Evolutionary conservation across 1,284 basidiomycete species (phyloP), one percentile per base, ranked within the genome.

Genomic region (Cystobasidium slooffiae): DNA sequence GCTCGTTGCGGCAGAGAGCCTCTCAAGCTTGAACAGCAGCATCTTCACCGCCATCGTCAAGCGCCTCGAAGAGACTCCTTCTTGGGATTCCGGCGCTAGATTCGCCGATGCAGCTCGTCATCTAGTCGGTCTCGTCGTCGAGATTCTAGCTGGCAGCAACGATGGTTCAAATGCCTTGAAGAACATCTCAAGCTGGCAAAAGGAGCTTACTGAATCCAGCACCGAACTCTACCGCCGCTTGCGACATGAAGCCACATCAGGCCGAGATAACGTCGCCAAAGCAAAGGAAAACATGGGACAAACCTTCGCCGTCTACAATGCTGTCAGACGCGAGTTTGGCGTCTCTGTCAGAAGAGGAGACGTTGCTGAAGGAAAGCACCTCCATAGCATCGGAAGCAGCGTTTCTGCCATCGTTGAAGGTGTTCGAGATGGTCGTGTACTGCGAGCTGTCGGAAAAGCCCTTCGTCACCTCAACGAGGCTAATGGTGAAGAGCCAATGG

Each of bases 71-170:
- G 68, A 83, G 62, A 89, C 89, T 0, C 85, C 85, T 8, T 86
- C 90, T 3, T 85, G 85, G 18, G 87, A 88, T 37, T 76, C 78
- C 66, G 75, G 43, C 5, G 72, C 76, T 20, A 67, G 78, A 12
- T 79, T 78, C 73, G 74, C 76, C 55, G 79, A 80, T 68, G 76
- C 52, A 84, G 86, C 1, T 83, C 87, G 2, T 84, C 91, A 56
- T 82, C 90, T 75, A 89, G 91, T 79, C 85, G 84, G 78, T 85
- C 88, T 77, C 84, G 84, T 62, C 76, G 81, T 62, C 72, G 80
- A 61, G 69, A 79, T 55, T 77, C 80, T 66, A 72, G 75, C 51
- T 79, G 84, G 22, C 79, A 20, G 74, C 43, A 63, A 75, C 64
- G 53, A 59, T 84, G 24, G 77, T 84, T 8, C 77, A 79, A 4